Percentiles rank a stretch among this genome's conserved stretches.
Conservation (phyloP, 345 rosid species). For the Gossypium anomalum region DNA sequence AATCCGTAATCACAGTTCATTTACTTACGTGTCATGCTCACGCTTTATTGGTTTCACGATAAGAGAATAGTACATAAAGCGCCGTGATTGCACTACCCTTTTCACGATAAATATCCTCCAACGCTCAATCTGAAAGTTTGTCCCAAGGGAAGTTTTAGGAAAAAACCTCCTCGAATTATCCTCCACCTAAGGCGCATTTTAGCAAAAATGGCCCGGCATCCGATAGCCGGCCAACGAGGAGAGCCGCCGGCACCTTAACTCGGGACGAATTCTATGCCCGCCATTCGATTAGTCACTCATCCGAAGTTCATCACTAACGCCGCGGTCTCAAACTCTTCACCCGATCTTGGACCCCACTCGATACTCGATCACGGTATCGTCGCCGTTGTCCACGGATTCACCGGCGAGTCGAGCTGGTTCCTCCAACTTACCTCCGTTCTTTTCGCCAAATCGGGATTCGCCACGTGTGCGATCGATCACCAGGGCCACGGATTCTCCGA, state of each 20-base stretch:
- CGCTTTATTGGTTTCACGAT: background rate
- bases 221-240: constrained; percentile 55
- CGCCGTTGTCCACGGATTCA: no score
- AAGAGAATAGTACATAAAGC: background rate
- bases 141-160: background rate
- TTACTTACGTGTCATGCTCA: background rate
- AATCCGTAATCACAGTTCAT: background rate
- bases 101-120: background rate
- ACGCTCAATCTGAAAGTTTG: background rate
- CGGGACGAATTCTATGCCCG: constrained; percentile 69
- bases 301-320: no score
- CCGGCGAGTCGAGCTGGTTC: no score
- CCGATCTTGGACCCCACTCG: no score
- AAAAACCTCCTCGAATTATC: background rate
- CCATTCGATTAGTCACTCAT: no score
- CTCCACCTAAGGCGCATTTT: background rate
- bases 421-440: no score
- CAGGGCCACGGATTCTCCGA: no score
- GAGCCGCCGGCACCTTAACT: constrained; percentile 59
- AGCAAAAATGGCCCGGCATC: constrained; percentile 50
- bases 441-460: no score
- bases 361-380: no score
- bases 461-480: no score
- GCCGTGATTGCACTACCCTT: background rate
- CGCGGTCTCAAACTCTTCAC: no score